A percentile compares a stretch with the other conserved stretches of the same genome.
phyloP scores from a whole-genome alignment of 805 yeast genomes.

The Suhomyces prunicola region DNA sequence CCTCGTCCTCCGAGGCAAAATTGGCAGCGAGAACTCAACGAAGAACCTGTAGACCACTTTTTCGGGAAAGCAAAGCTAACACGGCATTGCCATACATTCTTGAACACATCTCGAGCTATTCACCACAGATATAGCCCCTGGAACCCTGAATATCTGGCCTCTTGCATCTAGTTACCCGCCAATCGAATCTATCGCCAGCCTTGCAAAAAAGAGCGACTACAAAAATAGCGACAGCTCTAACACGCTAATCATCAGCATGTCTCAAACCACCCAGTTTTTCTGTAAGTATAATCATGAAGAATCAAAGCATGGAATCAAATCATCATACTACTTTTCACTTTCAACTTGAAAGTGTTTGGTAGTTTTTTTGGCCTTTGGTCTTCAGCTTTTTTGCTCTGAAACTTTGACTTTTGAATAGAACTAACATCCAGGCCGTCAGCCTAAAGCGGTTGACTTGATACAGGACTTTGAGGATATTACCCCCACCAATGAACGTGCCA shows the following conservation, averaged over 20 bases:
- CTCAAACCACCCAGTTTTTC: conserved; percentile 36
- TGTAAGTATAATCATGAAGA: conserved; percentile 24
- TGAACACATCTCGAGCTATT: background rate
- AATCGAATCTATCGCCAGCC: conserved; percentile 1
- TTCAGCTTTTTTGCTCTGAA: no score
- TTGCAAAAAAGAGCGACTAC: background rate
- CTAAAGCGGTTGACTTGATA: conserved; percentile 23
- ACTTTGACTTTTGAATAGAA: background rate
- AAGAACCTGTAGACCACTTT: background rate
- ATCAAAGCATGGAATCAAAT: no score
- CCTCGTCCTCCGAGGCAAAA: background rate
- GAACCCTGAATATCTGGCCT: background rate
- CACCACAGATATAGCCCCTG: background rate
- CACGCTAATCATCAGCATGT: conserved; percentile 19
- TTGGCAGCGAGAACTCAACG: background rate
- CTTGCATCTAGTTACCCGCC: background rate
- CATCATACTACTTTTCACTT: no score
- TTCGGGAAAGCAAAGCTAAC: background rate
- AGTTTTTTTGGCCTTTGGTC: no score
- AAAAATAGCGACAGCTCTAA: background rate
- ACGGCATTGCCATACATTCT: background rate
- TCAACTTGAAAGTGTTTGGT: no score
- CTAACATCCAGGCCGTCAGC: conserved; percentile 29
- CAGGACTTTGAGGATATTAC: conserved; percentile 36
- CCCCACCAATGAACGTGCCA: conserved; percentile 29